phyloP scores from a whole-genome alignment of 1,284 basidiomycete genomes.

The Xerocomus amazonicus region DNA sequence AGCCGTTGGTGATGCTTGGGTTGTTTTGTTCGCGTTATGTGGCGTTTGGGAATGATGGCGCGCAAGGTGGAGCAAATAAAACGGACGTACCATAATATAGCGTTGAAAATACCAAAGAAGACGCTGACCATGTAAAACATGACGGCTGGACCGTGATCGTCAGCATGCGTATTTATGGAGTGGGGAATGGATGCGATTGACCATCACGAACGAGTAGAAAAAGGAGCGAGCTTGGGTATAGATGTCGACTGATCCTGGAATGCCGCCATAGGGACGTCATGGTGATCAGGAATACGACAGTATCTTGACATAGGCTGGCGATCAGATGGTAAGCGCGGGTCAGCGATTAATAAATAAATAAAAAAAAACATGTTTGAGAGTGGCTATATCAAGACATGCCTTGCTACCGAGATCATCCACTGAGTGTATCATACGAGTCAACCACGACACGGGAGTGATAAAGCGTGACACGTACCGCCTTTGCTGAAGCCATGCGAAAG shows the following conservation, averaged over 20 bases:
- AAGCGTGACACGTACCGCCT: neutral
- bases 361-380: no score
- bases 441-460: neutral
- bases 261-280: conserved; percentile 2
- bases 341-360: no score
- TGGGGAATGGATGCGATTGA: neutral
- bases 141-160: neutral
- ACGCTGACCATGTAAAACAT: conserved; percentile 8
- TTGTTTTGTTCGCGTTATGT: no score
- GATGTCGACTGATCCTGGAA: neutral
- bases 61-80: no score
- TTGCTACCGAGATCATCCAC: neutral
- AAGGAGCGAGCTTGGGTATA: conserved; percentile 5
- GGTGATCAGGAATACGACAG: neutral
- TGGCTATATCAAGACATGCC: neutral
- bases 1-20: no score
- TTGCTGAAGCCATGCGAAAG: neutral
- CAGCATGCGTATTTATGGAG: neutral
- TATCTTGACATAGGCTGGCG: neutral
- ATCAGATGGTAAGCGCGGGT: no score
- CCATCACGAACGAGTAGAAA: conserved; percentile 1
- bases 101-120: conserved; percentile 3
- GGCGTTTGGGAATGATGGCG: neutral
- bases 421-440: neutral
- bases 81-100: conserved; percentile 6